Conservation (phyloP, 1,139 yeast genomes). For the Zygoascus meyerae region DNA sequence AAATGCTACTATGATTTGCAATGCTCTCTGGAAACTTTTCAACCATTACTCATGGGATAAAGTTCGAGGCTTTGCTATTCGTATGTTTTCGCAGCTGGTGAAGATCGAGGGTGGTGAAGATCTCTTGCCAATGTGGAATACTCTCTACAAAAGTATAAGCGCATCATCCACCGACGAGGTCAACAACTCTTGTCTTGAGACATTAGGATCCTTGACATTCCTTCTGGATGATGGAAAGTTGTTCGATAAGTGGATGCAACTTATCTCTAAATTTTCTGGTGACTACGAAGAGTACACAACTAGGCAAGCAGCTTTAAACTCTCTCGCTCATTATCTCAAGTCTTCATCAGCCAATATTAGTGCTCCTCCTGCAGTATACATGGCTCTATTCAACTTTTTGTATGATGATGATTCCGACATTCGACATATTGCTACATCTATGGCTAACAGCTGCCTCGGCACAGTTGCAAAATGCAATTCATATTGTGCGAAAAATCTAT, state of each 20-base stretch:
- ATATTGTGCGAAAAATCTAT: conserved; percentile 1
- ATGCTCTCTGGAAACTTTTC: conserved; percentile 32
- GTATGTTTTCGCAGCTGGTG: background rate
- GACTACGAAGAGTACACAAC: conserved; percentile 44
- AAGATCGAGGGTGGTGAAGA: background rate
- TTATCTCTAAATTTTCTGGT: conserved; percentile 32
- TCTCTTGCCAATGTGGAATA: conserved; percentile 21
- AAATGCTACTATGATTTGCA: conserved; percentile 13
- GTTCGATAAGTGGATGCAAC: conserved; percentile 32
- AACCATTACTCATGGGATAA: conserved; percentile 37
- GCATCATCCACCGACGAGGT: conserved; percentile 41
- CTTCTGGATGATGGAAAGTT: conserved; percentile 12
- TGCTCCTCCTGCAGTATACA: no score
- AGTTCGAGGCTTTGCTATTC: conserved; percentile 38
- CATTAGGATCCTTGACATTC: conserved; percentile 43
- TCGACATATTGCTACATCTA: conserved; percentile 23
- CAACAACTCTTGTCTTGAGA: conserved; percentile 44
- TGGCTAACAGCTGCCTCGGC: conserved; percentile 7
- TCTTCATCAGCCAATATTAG: background rate
- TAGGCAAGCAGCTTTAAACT: conserved; percentile 45
- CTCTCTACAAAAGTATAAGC: conserved; percentile 28
- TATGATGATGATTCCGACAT: conserved; percentile 54
- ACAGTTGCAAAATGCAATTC: background rate
- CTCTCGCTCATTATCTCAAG: conserved; percentile 36
- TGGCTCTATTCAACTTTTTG: conserved; percentile 37